These are phyloP conservation scores for Colletotrichum spinosum DNA, from an alignment of 2,329 filamentous ascomycete genomes.

Conservation along the genomic window DNA sequence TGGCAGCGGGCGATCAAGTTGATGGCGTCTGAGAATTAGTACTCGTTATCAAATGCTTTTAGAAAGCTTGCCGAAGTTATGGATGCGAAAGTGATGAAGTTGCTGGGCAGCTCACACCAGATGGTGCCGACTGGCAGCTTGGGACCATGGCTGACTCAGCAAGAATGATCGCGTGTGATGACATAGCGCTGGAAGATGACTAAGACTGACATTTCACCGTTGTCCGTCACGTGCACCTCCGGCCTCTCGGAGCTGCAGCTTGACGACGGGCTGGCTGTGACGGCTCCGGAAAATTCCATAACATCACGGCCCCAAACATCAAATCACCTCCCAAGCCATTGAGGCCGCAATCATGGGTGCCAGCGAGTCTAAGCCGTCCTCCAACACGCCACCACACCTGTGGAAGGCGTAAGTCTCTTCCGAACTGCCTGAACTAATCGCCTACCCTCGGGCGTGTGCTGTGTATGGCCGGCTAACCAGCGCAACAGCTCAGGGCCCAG, in stretches of 20 bases:
- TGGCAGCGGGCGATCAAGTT: conserved; percentile 2
- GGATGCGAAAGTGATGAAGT: not conserved
- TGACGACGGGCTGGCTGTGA: conserved; percentile 27
- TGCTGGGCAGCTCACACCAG: conserved; percentile 7
- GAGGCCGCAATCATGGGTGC: conserved; percentile 64
- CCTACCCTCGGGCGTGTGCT: not conserved
- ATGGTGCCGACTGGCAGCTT: conserved; percentile 3
- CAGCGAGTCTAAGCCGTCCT: conserved; percentile 66
- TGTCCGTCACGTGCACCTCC: conserved; percentile 29
- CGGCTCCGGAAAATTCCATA: conserved; percentile 39
- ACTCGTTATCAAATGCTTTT: conserved; percentile 15
- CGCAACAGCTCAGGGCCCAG: conserved; percentile 56
- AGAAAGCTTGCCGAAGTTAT: conserved; percentile 7
- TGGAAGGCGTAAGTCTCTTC: conserved; percentile 66
- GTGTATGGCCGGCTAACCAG: conserved; percentile 34
- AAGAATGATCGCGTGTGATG: not conserved
- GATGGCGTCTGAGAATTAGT: conserved; percentile 17
- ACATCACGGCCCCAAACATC: conserved; percentile 36
- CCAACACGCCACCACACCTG: conserved; percentile 53
- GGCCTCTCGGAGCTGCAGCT: conserved; percentile 38
- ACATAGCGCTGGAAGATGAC: conserved; percentile 6
- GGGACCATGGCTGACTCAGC: not conserved
- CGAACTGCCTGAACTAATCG: not conserved
- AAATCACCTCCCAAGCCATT: conserved; percentile 37
- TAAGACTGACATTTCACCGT: not conserved